Conservation (phyloP, 192 early-diverging fungal genomes). For the Dispira parvispora region DNA sequence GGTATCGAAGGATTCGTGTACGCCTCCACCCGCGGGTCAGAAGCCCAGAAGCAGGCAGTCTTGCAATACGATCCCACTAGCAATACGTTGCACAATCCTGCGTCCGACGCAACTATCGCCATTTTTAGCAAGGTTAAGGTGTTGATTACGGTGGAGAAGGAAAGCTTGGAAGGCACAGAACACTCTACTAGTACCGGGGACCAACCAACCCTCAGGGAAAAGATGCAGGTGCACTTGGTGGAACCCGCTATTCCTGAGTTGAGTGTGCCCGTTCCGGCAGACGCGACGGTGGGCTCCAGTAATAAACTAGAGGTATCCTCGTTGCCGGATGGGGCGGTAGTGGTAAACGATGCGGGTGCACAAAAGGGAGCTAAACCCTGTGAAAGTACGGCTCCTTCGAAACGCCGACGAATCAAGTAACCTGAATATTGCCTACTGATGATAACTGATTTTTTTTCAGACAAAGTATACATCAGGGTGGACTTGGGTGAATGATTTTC, state of each 20-base stretch:
- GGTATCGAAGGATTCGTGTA: conserved; percentile 94
- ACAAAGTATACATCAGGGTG: too few species aligned
- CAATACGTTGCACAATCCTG: conserved; percentile 17
- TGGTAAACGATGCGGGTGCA: too few species aligned
- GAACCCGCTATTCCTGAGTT: conserved; percentile 34
- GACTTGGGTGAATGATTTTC: too few species aligned
- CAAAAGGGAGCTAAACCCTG: too few species aligned
- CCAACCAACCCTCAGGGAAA: conserved; percentile 40
- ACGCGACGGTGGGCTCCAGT: too few species aligned
- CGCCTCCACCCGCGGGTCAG: conserved; percentile 19
- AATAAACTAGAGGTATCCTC: too few species aligned
- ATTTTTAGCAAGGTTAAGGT: conserved; percentile 65
- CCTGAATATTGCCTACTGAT: too few species aligned
- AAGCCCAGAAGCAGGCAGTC: neutral
- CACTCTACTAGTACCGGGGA: conserved; percentile 12
- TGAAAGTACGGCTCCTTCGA: too few species aligned
- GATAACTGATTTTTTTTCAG: too few species aligned
- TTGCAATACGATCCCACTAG: conserved; percentile 10
- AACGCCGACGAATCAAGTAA: too few species aligned
- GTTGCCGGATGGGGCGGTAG: too few species aligned
- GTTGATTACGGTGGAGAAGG: conserved; percentile 27
- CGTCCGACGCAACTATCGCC: conserved; percentile 31
- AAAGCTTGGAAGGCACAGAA: neutral
- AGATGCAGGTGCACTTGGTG: conserved; percentile 38
- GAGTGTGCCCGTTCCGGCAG: conserved; percentile 16